Percentiles rank a stretch among this genome's conserved stretches.
These are phyloP conservation scores for Thecaphora frezii DNA, from an alignment of 1,284 basidiomycete species.

Conservation along the genomic window DNA sequence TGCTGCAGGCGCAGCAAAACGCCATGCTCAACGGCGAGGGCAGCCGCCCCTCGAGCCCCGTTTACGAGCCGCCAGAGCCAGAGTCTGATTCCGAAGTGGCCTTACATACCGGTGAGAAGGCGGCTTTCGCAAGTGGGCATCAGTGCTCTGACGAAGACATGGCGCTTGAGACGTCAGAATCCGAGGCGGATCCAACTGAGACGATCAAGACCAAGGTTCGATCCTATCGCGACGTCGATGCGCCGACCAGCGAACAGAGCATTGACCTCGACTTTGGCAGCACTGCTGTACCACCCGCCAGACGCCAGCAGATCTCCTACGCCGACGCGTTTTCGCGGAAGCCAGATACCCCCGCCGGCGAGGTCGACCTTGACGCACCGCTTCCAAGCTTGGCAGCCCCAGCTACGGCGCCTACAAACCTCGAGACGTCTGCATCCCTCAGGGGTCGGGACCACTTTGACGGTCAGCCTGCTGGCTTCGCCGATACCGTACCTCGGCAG, in stretches of 20 bases:
- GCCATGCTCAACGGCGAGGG: conserved; percentile 7
- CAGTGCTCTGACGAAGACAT: conserved; percentile 8
- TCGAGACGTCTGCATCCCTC: too few species aligned
- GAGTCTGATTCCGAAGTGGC: too few species aligned
- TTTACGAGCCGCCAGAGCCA: too few species aligned
- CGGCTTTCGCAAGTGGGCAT: conserved; percentile 12
- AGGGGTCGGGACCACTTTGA: too few species aligned
- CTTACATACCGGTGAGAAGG: too few species aligned
- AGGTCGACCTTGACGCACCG: conserved; percentile 25
- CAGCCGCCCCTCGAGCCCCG: conserved; percentile 7
- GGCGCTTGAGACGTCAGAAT: not conserved
- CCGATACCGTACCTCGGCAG: too few species aligned
- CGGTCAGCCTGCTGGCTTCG: too few species aligned
- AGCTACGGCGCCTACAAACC: not conserved
- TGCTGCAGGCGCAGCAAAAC: not conserved
- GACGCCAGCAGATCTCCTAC: conserved; percentile 28
- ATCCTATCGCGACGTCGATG: conserved; percentile 25
- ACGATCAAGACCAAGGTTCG: conserved; percentile 15
- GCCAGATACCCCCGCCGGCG: conserved; percentile 15
- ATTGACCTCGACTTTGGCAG: conserved; percentile 9
- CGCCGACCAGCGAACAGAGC: conserved; percentile 5
- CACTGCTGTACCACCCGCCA: conserved; percentile 1
- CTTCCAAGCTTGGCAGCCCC: conserved; percentile 15
- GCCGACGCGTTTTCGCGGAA: conserved; percentile 23
- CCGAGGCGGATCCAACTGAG: conserved; percentile 1